Conservation (phyloP, 805 yeast genomes). For the Yarrowia sp. region DNA sequence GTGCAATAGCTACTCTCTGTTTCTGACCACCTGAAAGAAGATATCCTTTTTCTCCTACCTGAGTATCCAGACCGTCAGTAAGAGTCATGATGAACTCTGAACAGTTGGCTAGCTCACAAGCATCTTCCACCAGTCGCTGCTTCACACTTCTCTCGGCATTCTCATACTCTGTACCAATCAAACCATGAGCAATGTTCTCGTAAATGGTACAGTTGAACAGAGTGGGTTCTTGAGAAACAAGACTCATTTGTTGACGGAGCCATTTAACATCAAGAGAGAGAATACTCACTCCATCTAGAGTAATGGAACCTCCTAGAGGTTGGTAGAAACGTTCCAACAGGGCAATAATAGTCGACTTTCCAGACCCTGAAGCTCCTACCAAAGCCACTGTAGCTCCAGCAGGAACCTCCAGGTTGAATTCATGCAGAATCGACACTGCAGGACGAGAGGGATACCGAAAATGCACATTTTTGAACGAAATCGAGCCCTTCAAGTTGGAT, state of each 20-base stretch:
- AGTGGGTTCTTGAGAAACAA: constrained; percentile 96
- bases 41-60: constrained; percentile 60
- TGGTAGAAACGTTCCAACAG: constrained; percentile 87
- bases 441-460: constrained; percentile 81
- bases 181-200: constrained; percentile 86
- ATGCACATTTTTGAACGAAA: constrained; percentile 75
- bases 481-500: constrained; percentile 53
- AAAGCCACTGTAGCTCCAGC: constrained; percentile 90
- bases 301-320: constrained; percentile 66
- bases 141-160: constrained; percentile 41
- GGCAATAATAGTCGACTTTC: constrained; percentile 86
- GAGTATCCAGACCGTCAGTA: constrained; percentile 77
- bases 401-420: constrained; percentile 74
- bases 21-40: constrained; percentile 69
- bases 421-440: constrained; percentile 73
- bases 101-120: constrained; percentile 43
- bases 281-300: constrained; percentile 83
- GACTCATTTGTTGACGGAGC: constrained; percentile 72
- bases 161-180: constrained; percentile 63
- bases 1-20: constrained; percentile 67
- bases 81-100: constrained; percentile 50
- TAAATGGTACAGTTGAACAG: constrained; percentile 82
- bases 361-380: constrained; percentile 95
- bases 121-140: constrained; percentile 40
- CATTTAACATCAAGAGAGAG: constrained; percentile 68